Evolutionary conservation across 805 yeast genomes (phyloP), one percentile per base, ranked within the genome.

Genomic region (Starmerella roubikii): DNA sequence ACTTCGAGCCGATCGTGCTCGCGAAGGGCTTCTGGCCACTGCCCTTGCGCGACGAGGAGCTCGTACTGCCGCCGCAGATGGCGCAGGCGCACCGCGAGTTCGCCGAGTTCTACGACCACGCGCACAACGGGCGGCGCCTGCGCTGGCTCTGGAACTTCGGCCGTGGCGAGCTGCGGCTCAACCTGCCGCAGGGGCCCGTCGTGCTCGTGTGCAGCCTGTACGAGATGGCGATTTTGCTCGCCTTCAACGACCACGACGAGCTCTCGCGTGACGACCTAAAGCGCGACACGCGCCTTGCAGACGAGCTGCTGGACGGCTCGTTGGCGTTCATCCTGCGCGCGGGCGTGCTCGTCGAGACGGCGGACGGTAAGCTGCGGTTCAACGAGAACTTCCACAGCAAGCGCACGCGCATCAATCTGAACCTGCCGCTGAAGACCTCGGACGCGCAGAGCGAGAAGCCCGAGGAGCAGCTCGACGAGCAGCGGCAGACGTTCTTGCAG

Each of bases 121-220:
- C 79, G 52, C 96, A 88, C 59, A 72, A 67, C 45, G 96, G 96
- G 11, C 72, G 97, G 59, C 76, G 83, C 47, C 70, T 91, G 51
- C 80, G 82, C 54, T 91, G 99, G 99, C 70, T 88, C 43, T 91
- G 96, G 96, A 79, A 84, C 52, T 74, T 83, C 55, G 83, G 93
- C 34, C 79, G 88, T 58, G 91, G 93, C 44, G 99, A 91, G 57
- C 61, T 91, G 41, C 81, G 78, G 59, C 94, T 93, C 10, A 80
- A 83, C 55, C 69, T 85, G 46, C 77, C 78, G 49, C 79, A 86
- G 4, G 85, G 94, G 34, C 60, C 60, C 39, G 54, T 58, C 5
- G 21, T 38, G 19, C 78, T 93, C 54, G 78, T 80, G 3, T 84
- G 84, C 31, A 79, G 94, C 5, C 68, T 83, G 41, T 80, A 76